A percentile compares a stretch with the other conserved stretches of the same genome.
phyloP scores from a whole-genome alignment of 805 yeast species.

The Priceomyces carsonii region DNA sequence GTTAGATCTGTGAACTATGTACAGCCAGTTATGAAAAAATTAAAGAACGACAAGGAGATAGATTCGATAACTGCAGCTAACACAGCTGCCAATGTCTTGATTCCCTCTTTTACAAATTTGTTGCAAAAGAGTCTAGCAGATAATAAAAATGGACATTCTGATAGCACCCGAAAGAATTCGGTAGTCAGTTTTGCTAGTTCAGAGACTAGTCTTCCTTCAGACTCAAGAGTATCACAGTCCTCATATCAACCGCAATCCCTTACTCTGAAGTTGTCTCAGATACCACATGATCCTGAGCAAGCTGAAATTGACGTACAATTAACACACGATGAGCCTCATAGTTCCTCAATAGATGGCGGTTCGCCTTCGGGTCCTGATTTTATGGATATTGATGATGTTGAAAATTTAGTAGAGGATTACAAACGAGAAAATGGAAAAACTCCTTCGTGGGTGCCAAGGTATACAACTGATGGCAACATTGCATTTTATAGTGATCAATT shows the following conservation, averaged over 20 bases:
- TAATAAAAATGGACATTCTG: conserved; percentile 32
- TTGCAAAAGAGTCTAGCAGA: conserved; percentile 38
- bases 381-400: conserved; percentile 27
- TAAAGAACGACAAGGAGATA: conserved; percentile 39
- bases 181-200: conserved; percentile 52
- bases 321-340: not conserved
- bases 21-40: conserved; percentile 39
- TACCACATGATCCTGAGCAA: too few species aligned
- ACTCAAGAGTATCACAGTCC: conserved; percentile 12
- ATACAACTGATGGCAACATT: conserved; percentile 54
- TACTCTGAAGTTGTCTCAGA: too few species aligned
- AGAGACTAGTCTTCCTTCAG: conserved; percentile 32
- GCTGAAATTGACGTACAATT: not conserved
- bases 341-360: not conserved
- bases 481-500: conserved; percentile 62
- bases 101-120: conserved; percentile 40
- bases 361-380: not conserved
- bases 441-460: conserved; percentile 60
- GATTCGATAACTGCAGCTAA: conserved; percentile 47
- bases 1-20: conserved; percentile 49
- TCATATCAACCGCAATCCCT: conserved; percentile 5
- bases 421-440: conserved; percentile 16
- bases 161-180: conserved; percentile 46
- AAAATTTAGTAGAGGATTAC: conserved; percentile 23
- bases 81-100: conserved; percentile 46